Evolutionary conservation across 495 filamentous ascomycete species (phyloP), one percentile per base, ranked within the genome.

Genomic region (Filosporella fistucella): DNA sequence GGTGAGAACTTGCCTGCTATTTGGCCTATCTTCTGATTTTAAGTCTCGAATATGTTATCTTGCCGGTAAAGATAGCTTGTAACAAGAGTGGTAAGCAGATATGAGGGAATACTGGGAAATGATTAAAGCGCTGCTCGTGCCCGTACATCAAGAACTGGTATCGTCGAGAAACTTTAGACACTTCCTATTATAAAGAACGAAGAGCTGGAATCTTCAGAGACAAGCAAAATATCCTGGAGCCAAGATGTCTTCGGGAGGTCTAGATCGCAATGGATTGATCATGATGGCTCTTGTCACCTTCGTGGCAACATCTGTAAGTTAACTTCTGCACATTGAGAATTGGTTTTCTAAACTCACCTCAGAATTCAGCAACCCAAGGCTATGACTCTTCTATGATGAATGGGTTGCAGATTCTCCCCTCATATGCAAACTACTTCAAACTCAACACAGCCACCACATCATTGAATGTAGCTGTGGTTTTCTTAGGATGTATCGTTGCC

Each of bases 401-500:
- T 42, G 72, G 72, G 0, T 63, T 78, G 13, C 74, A 77, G 38
- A 75, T 77, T 39, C 54, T 77, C 2, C 68, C 71, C 0, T 61
- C 55, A 8, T 78, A 77, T 44, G 66, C 56, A 3, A 60, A 72
- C 24, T 77, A 77, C 54, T 78, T 77, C 63, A 38, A 67, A 14
- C 60, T 75, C 7, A 70, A 60, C 14, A 38, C 45, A 14, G 44
- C 43, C 11, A 57, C 49, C 12, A 28, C 35, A 0, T 28, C 49
- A 13, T 38, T 60, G 10, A 45, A 42, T 26, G 44, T 37, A 14
- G 45, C 54, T 14, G 33, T 24, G 10, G 32, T 50, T 4, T 71
- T 41, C 39, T 21, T 47, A 14, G 53, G 53, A 16, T 26, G 52
- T 7, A n/a, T 13, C 12, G 34, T 45, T 18, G 30, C 39, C 1